phyloP scores from a whole-genome alignment of 2,329 filamentous ascomycete genomes.

The Corynespora cassiicola region DNA sequence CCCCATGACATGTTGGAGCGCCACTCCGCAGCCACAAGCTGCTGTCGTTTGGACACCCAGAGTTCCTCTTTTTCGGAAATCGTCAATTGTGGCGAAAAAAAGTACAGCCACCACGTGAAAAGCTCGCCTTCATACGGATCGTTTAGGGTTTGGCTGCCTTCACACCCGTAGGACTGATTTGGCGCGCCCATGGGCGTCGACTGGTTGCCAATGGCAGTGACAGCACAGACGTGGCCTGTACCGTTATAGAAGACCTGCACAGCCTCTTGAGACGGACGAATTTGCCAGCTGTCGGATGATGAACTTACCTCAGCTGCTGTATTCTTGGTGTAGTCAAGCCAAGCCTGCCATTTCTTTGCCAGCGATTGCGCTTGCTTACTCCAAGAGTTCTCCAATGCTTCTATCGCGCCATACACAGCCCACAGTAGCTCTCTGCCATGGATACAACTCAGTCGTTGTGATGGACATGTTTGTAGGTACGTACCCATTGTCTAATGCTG shows the following conservation, averaged over 20 bases:
- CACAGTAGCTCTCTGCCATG: constrained; percentile 7
- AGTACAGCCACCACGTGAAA: constrained; percentile 8
- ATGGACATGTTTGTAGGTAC: no score
- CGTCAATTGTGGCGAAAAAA: constrained; percentile 3
- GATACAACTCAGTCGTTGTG: no score
- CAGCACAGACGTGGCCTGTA: constrained; percentile 8
- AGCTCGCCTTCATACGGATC: constrained; percentile 7
- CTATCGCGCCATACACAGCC: constrained; percentile 2
- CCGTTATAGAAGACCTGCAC: constrained; percentile 9
- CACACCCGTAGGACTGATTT: constrained; percentile 6
- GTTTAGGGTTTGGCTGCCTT: constrained; percentile 8
- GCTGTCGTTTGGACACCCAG: constrained; percentile 1
- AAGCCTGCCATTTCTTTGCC: constrained; percentile 2
- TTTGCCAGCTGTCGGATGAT: not conserved
- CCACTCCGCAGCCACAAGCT: constrained; percentile 5
- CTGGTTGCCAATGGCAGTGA: constrained; percentile 8
- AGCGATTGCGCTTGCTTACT: not conserved
- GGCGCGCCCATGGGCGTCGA: not conserved
- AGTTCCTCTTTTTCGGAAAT: not conserved
- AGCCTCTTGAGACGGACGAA: not conserved
- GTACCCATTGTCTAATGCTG: constrained; percentile 5
- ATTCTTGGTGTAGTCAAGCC: constrained; percentile 6
- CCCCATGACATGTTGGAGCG: constrained; percentile 7
- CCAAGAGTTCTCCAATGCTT: not conserved
- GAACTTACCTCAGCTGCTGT: constrained; percentile 4